These are phyloP conservation scores for Euphorbia corollata DNA, from an alignment of 441 rosid species.

Conservation along the genomic window DNA sequence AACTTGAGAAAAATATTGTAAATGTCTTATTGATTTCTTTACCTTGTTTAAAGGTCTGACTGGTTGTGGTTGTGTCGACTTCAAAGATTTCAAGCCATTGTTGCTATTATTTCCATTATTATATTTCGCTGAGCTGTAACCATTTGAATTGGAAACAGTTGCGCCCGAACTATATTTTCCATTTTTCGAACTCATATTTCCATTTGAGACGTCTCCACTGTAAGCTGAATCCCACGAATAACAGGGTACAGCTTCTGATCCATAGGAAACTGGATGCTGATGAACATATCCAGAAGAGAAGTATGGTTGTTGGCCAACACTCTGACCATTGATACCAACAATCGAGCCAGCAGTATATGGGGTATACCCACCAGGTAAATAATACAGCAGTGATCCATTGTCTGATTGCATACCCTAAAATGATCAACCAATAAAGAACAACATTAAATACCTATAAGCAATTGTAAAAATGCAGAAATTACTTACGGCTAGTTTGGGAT, in stretches of 20 bases:
- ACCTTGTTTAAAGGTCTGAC: slow-evolving; percentile 42
- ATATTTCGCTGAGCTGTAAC: slow-evolving; percentile 25
- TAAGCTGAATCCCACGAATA: slow-evolving; percentile 46
- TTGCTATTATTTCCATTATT: slow-evolving; percentile 25
- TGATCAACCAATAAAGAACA: slow-evolving; percentile 10
- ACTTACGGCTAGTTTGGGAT: too few species aligned
- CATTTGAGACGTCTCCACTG: slow-evolving; percentile 30
- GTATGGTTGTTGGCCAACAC: slow-evolving; percentile 39
- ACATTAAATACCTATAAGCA: background rate
- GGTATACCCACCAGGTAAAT: slow-evolving; percentile 38
- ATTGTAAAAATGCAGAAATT: background rate
- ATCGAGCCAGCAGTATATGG: slow-evolving; percentile 37
- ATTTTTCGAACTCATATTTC: slow-evolving; percentile 31
- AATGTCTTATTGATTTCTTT: slow-evolving; percentile 6
- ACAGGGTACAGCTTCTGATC: slow-evolving; percentile 35
- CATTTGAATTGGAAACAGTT: slow-evolving; percentile 27
- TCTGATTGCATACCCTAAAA: slow-evolving; percentile 43
- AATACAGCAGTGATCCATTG: slow-evolving; percentile 38
- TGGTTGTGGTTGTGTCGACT: slow-evolving; percentile 31
- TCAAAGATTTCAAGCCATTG: slow-evolving; percentile 27
- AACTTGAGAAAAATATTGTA: background rate
- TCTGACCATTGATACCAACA: slow-evolving; percentile 38
- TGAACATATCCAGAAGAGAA: slow-evolving; percentile 36
- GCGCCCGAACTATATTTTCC: slow-evolving; percentile 26
- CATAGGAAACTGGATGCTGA: slow-evolving; percentile 44